These are phyloP conservation scores for Cornus kousa DNA, from an alignment of 148 eudicot species.

Conservation along the genomic window DNA sequence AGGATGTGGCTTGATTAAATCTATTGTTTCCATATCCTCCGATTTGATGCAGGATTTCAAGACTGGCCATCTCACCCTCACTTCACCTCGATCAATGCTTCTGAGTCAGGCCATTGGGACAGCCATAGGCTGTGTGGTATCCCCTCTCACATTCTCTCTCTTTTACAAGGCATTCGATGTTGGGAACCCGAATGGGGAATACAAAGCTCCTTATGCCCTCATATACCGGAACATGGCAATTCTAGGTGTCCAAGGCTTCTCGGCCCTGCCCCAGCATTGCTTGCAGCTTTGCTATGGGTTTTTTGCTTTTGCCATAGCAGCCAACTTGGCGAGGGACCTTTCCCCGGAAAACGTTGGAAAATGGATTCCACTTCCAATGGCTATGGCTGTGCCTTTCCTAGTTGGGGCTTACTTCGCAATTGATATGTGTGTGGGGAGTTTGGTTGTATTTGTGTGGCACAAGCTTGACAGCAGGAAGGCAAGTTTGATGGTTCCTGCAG, in stretches of 20 bases:
- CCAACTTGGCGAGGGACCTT: slow-evolving; percentile 48
- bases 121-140: slow-evolving; percentile 58
- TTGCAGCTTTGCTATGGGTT: slow-evolving; percentile 62
- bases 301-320: slow-evolving; percentile 48
- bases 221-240: slow-evolving; percentile 77
- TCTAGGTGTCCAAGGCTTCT: slow-evolving; percentile 70
- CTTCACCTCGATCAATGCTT: slow-evolving; percentile 76
- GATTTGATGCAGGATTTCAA: slow-evolving; percentile 72
- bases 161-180: slow-evolving; percentile 70
- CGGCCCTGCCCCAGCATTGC: slow-evolving; percentile 67
- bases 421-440: slow-evolving; percentile 73
- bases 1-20: slow-evolving; percentile 75
- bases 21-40: slow-evolving; percentile 59
- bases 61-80: slow-evolving; percentile 64
- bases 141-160: slow-evolving; percentile 60
- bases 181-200: slow-evolving; percentile 60
- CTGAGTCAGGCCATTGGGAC: slow-evolving; percentile 72
- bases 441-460: slow-evolving; percentile 61
- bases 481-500: slow-evolving; percentile 60
- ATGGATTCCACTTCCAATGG: slow-evolving; percentile 73
- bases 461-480: slow-evolving; percentile 41
- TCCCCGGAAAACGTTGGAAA: slow-evolving; percentile 40
- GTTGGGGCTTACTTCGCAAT: slow-evolving; percentile 75
- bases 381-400: slow-evolving; percentile 75
- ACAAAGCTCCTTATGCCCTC: slow-evolving; percentile 71